Base-by-base conservation (phyloP, 345 rosid species). In the Boechera retrofracta region DNA sequence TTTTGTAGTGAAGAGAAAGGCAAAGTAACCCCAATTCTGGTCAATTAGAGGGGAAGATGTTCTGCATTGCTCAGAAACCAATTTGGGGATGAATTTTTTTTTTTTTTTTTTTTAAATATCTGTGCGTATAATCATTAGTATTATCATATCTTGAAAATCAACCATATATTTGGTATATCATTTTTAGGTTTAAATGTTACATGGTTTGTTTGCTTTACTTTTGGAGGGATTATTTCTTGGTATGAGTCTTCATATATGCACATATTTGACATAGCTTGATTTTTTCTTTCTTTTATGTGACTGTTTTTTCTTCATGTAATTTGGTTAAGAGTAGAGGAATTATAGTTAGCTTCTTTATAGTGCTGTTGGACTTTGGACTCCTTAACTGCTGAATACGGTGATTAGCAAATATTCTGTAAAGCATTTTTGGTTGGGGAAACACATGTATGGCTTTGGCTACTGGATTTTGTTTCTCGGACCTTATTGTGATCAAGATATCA, bases 21-120 rank as follows among this genome's bases (percentile, higher is more conserved):
- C 13, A 29, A 75, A 59, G 47, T 59, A 3, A 36, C 2, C 38
- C 53, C 16, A 51, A 62, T 53, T 76, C 64, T 69, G 64, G 70
- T 36, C 56, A 8, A 21, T 54, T 7, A 53, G 38, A 44, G 11
- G 16, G 3, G 1, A 1, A 33, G 1, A 31, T 10, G 7, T 64
- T 54, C 2, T 18, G 2, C 10, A 3, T 3, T 16, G 36, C 42
- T 42, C 44, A 44, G 64, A 54, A 13, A 26, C 78, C 48, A 55
- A 18, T 15, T 55, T 13, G 36, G 39, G 65, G 61, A 51, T 53
- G 64, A 26, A 6, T 16, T 53, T 64, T 52, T 51, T 52, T 45
- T n/a, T n/a, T n/a, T n/a, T n/a, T n/a, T 16, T 16, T 16, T 53
- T 64, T 51, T 51, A 44, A 32, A 53, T 26, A 16, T 64, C 36